phyloP scores from a whole-genome alignment of 768 basidiomycete species.

The Agrocybe chaxingu region DNA sequence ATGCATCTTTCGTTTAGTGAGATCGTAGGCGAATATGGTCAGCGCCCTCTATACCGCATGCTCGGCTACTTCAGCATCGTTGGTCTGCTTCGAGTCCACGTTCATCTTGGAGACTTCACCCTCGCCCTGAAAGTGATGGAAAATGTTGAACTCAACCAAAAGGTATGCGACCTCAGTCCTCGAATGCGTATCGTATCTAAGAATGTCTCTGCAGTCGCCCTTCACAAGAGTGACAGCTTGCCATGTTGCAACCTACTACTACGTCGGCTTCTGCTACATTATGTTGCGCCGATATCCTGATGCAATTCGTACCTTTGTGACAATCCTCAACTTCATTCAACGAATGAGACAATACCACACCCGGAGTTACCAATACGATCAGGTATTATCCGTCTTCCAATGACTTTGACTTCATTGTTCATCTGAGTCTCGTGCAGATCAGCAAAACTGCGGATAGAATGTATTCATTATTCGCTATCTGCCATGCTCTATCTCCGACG shows the following conservation, averaged over 20 bases:
- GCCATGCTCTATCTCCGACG: constrained; percentile 89
- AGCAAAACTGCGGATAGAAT: constrained; percentile 97
- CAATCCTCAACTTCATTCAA: constrained; percentile 92
- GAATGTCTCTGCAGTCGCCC: constrained; percentile 51
- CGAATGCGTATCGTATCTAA: constrained; percentile 2
- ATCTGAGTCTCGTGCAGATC: constrained; percentile 50
- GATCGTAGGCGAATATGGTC: constrained; percentile 89
- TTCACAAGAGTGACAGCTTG: constrained; percentile 95
- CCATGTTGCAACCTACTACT: constrained; percentile 93
- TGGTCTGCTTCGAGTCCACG: constrained; percentile 92
- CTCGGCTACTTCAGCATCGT: constrained; percentile 97
- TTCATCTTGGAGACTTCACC: constrained; percentile 92
- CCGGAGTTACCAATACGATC: constrained; percentile 93
- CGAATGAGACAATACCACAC: constrained; percentile 97
- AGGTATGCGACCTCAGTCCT: constrained; percentile 38
- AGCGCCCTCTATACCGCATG: constrained; percentile 86
- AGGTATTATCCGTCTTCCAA: constrained; percentile 40
- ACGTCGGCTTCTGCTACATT: constrained; percentile 96
- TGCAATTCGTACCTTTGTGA: constrained; percentile 90
- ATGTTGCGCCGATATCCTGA: constrained; percentile 94
- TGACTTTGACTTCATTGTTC: background rate
- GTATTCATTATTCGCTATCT: constrained; percentile 94
- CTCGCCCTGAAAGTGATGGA: constrained; percentile 95
- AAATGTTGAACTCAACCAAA: constrained; percentile 88
- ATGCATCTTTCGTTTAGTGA: constrained; percentile 42